A percentile compares a stretch with the other conserved stretches of the same genome.
Conservation (phyloP, 129 eudicot species). For the Chrysanthemum seticuspe region DNA sequence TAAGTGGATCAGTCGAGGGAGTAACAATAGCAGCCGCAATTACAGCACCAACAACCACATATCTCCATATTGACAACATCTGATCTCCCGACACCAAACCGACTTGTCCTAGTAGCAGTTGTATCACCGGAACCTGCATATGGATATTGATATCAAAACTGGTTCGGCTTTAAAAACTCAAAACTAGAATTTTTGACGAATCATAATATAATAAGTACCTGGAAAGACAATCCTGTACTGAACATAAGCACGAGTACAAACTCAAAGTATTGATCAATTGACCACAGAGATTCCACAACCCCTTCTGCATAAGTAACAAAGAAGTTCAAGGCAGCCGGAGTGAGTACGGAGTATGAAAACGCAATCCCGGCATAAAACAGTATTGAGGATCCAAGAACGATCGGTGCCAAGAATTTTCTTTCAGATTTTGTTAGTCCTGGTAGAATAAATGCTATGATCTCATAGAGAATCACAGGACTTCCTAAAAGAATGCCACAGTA, state of each 20-base stretch:
- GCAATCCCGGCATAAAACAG: slow-evolving; percentile 84
- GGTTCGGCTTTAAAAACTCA: slow-evolving; percentile 1
- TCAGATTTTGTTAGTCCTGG: slow-evolving; percentile 91
- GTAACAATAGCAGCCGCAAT: slow-evolving; percentile 94
- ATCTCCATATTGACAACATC: slow-evolving; percentile 98
- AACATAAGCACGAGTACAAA: slow-evolving; percentile 96
- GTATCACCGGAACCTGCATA: slow-evolving; percentile 86
- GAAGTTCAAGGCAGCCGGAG: slow-evolving; percentile 96
- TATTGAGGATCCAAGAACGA: slow-evolving; percentile 85
- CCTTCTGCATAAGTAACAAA: slow-evolving; percentile 96
- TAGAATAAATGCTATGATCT: slow-evolving; percentile 86
- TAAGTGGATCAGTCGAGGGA: slow-evolving; percentile 93
- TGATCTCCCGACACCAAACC: slow-evolving; percentile 89
- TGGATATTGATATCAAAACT: neutral
- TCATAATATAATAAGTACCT: slow-evolving; percentile 43
- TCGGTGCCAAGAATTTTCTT: slow-evolving; percentile 82
- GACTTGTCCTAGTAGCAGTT: slow-evolving; percentile 80
- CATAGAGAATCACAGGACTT: slow-evolving; percentile 90
- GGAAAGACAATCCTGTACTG: slow-evolving; percentile 97
- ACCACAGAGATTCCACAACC: slow-evolving; percentile 95
- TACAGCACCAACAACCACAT: slow-evolving; percentile 93
- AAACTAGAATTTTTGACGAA: neutral
- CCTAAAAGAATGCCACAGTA: slow-evolving; percentile 94
- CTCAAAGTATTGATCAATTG: slow-evolving; percentile 97
- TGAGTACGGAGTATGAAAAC: slow-evolving; percentile 89